These are phyloP conservation scores for Colletotrichum lentis DNA, from an alignment of 2,329 filamentous ascomycete species.

Conservation along the genomic window DNA sequence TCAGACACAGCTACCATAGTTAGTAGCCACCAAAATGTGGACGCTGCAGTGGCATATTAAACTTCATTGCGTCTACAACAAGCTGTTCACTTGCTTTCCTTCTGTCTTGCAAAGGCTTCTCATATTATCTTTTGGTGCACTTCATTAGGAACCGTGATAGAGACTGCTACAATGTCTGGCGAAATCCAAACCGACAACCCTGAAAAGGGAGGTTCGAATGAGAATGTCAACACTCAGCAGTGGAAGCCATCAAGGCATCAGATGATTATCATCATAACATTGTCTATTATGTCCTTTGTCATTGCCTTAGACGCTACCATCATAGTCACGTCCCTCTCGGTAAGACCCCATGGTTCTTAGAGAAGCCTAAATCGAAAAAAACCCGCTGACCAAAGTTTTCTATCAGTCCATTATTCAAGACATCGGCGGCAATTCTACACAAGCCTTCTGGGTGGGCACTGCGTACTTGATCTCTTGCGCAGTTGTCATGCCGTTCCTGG, in stretches of 20 bases:
- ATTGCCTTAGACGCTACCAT: conserved; percentile 31
- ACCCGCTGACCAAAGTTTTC: background rate
- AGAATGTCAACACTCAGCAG: conserved; percentile 12
- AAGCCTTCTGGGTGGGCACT: conserved; percentile 44
- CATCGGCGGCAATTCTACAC: conserved; percentile 40
- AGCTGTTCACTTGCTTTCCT: too few species aligned
- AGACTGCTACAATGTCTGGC: conserved; percentile 9
- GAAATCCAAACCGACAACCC: conserved; percentile 3
- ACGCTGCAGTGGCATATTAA: too few species aligned
- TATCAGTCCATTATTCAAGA: conserved; percentile 42
- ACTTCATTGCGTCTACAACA: too few species aligned
- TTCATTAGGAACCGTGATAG: too few species aligned
- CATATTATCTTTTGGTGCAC: too few species aligned
- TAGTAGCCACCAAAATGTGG: too few species aligned
- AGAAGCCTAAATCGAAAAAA: background rate
- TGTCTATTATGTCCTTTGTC: conserved; percentile 33
- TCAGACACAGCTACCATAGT: too few species aligned
- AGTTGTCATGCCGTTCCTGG: conserved; percentile 43
- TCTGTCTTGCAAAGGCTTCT: too few species aligned
- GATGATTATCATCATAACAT: conserved; percentile 28
- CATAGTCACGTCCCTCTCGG: conserved; percentile 28
- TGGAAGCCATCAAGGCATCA: conserved; percentile 34
- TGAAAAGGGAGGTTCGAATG: conserved; percentile 3
- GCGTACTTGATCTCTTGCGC: conserved; percentile 43
- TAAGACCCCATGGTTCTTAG: conserved; percentile 4